Base-by-base conservation (phyloP, 305 asterid species). In the Rubia tinctorum region DNA sequence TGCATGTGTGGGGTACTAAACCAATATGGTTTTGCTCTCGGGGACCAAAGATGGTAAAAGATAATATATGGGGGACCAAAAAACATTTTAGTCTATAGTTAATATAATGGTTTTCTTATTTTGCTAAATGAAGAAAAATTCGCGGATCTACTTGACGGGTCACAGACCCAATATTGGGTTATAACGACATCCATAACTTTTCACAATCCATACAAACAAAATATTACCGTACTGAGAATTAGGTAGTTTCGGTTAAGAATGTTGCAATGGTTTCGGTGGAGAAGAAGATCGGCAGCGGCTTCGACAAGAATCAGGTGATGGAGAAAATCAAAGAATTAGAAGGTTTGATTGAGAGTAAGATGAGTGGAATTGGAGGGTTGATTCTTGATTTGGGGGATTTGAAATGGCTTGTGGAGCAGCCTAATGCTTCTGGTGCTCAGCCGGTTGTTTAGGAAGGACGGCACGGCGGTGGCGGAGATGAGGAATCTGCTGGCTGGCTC, bases 321-420 rank as follows among this genome's bases (percentile, higher is more conserved):
- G 68, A 79, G 1, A 93, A 85, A 82, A 87, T 91, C 39, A 85
- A 79, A 40, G 90, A 93, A 75, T 74, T 93, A 73, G 89, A 85
- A 60, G 79, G 71, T 30, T 60, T 77, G 78, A 84, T 91, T 47
- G 91, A 84, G 76, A 75, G 68, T 27, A 87, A 67, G 81, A 77
- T 87, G 14, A 69, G 22, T 27, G 76, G 75, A 14, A 75, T 27
- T 0, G 90, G 95, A 1, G 89, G 91, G 0, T 90, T 93, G 83
- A 80, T 93, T 84, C 83, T 93, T 69, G 90, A 91, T 84, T 86
- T 93, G 86, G 98, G 98, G 58, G 92, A 93, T 82, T 82, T 93
- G 87, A 91, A 88, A 80, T 93, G 98, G 97, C 88, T 93, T 72
- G 94, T 93, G 69, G 97, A 93, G 84, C 92, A 87, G 73, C 89